Base-by-base conservation (phyloP, 2,329 filamentous ascomycete genomes). In the Arthrocladium fulminans region DNA sequence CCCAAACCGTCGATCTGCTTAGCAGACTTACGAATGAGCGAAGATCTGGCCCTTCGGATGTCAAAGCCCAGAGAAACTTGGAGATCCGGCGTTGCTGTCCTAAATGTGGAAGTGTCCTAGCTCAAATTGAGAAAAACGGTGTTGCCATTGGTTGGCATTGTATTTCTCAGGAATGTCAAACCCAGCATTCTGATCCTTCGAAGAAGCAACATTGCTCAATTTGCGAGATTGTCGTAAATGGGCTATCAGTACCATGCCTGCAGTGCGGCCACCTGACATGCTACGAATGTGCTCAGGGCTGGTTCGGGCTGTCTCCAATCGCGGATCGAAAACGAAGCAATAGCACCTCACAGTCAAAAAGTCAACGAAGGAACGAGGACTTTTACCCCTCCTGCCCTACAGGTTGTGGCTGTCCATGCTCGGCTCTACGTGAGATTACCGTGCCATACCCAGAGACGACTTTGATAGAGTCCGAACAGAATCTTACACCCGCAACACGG, bases 231-330 rank as follows among this genome's bases (percentile, higher is more conserved):
- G 59, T 64, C 2, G 60, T 72, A 5, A 59, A 63, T 45, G 70
- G 70, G 20, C 70, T 72, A 57, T 61, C 72, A 39, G 60, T 67
- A 1, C 71, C 71, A 3, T 74, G 71, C 51, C 59, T 73, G 9
- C 63, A 64, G 39, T 74, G 71, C 54, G 70, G 71, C 15, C 71
- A 74, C 49, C 64, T 72, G 15, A 65, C 65, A 49, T 73, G 71
- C 55, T 67, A 69, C 44, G 57, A 63, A 15, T 74, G 71, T 52
- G 69, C 71, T 41, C 59, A 59, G 34, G 58, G 57, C 34, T 72
- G 69, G 68, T 69, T 72, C 59, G 63, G 55, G 43, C 19, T 52
- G 49, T 10, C 34, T 48, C 20, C 48, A 51, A n/a, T 34, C 42
- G 24, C 49, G 48, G 17, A 51, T 57, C 43, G 55, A 56, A 37